These are phyloP conservation scores for Hibiscus trionum DNA, from an alignment of 345 rosid species.

Conservation along the genomic window DNA sequence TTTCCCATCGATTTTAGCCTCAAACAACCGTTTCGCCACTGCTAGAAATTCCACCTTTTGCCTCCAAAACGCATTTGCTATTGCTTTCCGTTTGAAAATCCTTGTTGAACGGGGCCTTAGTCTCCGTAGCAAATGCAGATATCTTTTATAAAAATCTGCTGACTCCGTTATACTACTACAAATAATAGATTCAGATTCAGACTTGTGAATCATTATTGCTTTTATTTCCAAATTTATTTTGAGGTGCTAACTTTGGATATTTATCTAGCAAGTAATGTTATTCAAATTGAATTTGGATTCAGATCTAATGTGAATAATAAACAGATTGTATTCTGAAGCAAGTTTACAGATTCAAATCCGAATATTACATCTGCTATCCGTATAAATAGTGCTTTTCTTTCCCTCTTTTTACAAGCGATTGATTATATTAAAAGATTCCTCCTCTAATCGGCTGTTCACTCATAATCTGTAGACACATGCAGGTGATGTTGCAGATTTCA, in stretches of 20 bases:
- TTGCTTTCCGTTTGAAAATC: too few relatives aligned
- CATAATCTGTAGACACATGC: conserved; percentile 75
- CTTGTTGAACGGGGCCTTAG: too few relatives aligned
- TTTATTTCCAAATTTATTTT: neutral
- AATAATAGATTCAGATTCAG: neutral
- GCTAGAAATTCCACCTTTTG: too few relatives aligned
- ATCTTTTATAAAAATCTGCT: neutral
- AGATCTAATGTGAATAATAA: neutral
- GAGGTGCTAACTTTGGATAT: neutral
- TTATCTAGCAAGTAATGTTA: neutral
- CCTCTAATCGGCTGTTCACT: conserved; percentile 13
- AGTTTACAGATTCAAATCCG: neutral
- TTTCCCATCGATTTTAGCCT: too few relatives aligned
- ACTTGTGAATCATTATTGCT: neutral
- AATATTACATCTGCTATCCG: neutral
- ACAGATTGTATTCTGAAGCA: neutral
- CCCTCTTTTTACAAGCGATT: neutral
- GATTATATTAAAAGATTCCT: neutral
- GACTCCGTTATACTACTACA: neutral
- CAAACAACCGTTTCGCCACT: too few relatives aligned
- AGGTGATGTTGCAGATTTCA: conserved; percentile 68
- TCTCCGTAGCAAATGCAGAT: neutral
- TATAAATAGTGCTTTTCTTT: neutral
- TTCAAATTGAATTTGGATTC: neutral
- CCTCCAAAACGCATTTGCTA: too few relatives aligned